phyloP scores from a whole-genome alignment of 805 yeast species.

The Torulaspora franciscae region DNA sequence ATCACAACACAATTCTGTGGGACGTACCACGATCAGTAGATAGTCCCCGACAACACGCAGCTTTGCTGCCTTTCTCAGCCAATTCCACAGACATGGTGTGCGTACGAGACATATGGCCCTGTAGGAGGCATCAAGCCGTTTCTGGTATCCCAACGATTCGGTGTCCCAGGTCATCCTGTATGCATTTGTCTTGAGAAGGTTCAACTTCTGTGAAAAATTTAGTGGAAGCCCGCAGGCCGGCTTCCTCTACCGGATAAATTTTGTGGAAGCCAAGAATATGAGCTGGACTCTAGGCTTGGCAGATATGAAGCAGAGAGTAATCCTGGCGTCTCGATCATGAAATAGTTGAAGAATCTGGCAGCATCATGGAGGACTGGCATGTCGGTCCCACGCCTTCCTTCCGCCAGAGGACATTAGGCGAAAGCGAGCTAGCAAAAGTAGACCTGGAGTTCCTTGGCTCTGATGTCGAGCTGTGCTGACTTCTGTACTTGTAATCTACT shows the following conservation, averaged over 20 bases:
- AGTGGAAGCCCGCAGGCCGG: constrained; percentile 8
- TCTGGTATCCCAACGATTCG: background rate
- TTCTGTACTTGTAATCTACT: too few species aligned
- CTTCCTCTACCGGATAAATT: background rate
- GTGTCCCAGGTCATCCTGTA: background rate
- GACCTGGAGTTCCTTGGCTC: too few species aligned
- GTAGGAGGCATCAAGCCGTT: background rate
- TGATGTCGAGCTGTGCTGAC: too few species aligned
- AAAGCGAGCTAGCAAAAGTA: too few species aligned
- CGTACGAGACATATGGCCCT: background rate
- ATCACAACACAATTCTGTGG: constrained; percentile 3
- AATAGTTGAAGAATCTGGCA: too few species aligned
- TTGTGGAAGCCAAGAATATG: constrained; percentile 2
- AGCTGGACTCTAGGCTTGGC: too few species aligned
- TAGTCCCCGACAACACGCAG: constrained; percentile 3
- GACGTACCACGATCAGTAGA: background rate
- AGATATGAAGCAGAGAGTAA: too few species aligned
- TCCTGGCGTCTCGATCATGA: too few species aligned
- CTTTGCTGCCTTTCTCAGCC: constrained; percentile 1
- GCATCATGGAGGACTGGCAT: too few species aligned
- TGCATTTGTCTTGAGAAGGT: constrained; percentile 1
- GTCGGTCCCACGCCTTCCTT: too few species aligned
- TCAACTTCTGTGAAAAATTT: background rate
- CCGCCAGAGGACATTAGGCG: too few species aligned
- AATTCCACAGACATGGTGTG: constrained; percentile 3